phyloP scores from a whole-genome alignment of 208 protist genomes.

The Leishmania major region DNA sequence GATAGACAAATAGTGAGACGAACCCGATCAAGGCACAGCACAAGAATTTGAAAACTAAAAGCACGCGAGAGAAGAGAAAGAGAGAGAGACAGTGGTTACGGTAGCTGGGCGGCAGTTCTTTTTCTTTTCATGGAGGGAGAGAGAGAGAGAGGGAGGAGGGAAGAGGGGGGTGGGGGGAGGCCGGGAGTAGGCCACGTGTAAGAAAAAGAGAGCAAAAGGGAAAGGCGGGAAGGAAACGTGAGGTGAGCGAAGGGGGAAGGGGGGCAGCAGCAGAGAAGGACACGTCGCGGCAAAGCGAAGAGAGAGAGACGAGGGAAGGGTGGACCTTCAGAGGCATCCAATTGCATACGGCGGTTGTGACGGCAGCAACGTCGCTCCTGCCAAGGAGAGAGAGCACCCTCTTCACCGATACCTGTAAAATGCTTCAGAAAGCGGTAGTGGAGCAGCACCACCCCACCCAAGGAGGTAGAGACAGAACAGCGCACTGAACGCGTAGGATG shows the following conservation, averaged over 20 bases:
- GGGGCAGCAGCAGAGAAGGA: neutral
- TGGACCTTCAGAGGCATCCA: neutral
- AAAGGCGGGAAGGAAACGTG: neutral
- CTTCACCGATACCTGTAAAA: neutral
- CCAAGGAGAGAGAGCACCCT: neutral
- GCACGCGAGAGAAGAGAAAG: conserved; percentile 13
- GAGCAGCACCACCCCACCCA: neutral
- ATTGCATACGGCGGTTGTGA: too few relatives aligned
- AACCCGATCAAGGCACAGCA: neutral
- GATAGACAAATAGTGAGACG: neutral
- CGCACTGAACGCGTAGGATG: neutral
- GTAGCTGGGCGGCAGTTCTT: neutral
- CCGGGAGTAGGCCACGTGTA: neutral
- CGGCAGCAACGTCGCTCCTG: neutral
- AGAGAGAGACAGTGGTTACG: neutral
- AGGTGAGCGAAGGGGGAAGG: too few relatives aligned
- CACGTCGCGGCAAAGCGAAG: neutral
- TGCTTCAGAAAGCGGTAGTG: neutral
- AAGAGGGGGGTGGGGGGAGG: neutral
- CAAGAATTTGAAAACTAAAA: conserved; percentile 4
- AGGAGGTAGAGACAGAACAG: neutral
- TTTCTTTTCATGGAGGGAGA: neutral
- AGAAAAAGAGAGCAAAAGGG: neutral
- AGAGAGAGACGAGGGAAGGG: neutral
- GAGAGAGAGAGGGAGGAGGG: too few relatives aligned